Base-by-base conservation (phyloP, 805 yeast species). In the Spathaspora gorwiae region DNA sequence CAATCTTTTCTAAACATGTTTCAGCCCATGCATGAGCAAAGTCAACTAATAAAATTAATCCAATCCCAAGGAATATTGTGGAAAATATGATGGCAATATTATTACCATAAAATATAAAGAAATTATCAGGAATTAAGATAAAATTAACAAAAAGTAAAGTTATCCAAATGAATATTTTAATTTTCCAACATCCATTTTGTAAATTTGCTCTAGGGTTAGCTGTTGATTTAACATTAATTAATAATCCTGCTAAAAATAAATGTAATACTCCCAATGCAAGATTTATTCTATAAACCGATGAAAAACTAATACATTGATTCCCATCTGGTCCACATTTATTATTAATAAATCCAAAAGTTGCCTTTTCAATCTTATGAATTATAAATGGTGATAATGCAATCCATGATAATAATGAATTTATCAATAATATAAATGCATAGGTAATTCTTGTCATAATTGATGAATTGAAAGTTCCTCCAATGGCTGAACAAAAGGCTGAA, bases 11-110 rank as follows among this genome's bases (percentile, higher is more conserved):
- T 44, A 94, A 76, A 63, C 99, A 94, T 7, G 86, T 87, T 57
- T 94, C 99, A 0, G 98, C 97, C 97, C 97, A 94, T 54, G 92
- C 92, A 65, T 94, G 98, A 4, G 99, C 98, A 73, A 89, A 94
- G 64, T 94, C 99, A 30, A 94, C 97, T 40, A 94, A 70, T 41
- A 94, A 72, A 11, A 95, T 85, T 47, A 94, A 75, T 1, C 99
- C 99, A 49, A 94, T 87, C 12, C 94, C 82, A 33, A 92, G 78
- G 66, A 94, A 94, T 5, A 90, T 59, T 2, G 92, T 85, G 37
- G 96, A 88, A 55, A 89, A 83, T 5, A 89, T 66, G 29, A 90
- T 84, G 6, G 97, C 89, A 37, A 94, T 72, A 68, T 89, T 83
- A 62, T 88, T 94, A 1, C 99, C 97, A 82, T 95, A 94, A 56